Base-by-base conservation (phyloP, 1,139 yeast genomes). In the Magnusiomyces clavatus region DNA sequence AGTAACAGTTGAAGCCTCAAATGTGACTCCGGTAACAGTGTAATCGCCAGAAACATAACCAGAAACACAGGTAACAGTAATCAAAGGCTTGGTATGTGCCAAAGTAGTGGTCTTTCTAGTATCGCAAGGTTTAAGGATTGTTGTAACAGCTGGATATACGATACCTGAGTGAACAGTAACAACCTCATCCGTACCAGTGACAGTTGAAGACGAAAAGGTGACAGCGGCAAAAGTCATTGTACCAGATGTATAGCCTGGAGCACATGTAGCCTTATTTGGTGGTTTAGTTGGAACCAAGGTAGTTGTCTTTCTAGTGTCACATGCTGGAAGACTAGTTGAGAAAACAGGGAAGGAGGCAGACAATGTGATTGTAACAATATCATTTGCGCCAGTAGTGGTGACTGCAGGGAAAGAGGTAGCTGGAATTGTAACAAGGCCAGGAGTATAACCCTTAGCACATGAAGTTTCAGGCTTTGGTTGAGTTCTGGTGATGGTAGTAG, bases 361-460 rank as follows among this genome's bases (percentile, higher is more conserved):
- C 31, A 24, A 24, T 24, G 31, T 24, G 8, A 24, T 24, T 24
- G 31, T 24, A 24, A 24, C 31, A 24, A 24, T 24, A 5, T 24
- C 31, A 24, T 24, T 24, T 4, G 38, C 10, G 2, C 49, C 56
- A 11, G 62, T 49, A 16, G 52, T 54, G 5, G 54, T 41, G 13
- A 34, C 13, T 6, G 34, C 44, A 6, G 14, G 14, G 12, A 41
- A 13, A 13, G 44, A 51, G 2, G 57, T 41, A 5, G 44, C 44
- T 3, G 24, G 3, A 8, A 41, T 17, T n/a, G 44, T 41, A 3
- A 41, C 31, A 17, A 41, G 14, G n/a, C 20, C 34, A 14, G 17
- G 20, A 17, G 16, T 41, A 10, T 59, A 42, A 61, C 57, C 19
- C 49, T 29, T 48, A 4, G 56, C 54, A 10, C 56, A 51, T 3